These are phyloP conservation scores for Hippophae rhamnoides DNA, from an alignment of 306 rosid species.

Conservation along the genomic window DNA sequence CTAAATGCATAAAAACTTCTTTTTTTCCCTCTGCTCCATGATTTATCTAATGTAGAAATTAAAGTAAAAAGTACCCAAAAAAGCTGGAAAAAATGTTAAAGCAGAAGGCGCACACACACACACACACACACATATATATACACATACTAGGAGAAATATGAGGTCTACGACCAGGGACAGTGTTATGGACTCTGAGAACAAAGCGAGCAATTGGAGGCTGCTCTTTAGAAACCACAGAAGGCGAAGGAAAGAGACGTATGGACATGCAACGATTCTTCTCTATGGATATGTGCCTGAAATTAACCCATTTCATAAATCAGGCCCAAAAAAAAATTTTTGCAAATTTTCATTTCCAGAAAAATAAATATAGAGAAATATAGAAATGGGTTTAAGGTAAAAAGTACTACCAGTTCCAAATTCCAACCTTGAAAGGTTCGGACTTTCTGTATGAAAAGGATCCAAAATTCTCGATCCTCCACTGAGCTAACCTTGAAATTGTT, in stretches of 20 bases:
- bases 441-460: slow-evolving; percentile 58
- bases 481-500: slow-evolving; percentile 62
- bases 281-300: slow-evolving; percentile 45
- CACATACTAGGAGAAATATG: slow-evolving; percentile 53
- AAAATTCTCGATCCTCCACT: slow-evolving; percentile 70
- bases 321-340: not conserved
- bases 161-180: slow-evolving; percentile 46
- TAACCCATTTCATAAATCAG: slow-evolving; percentile 4
- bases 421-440: slow-evolving; percentile 76
- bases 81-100: not conserved
- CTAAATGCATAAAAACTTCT: not conserved
- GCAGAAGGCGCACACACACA: not conserved
- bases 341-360: not conserved
- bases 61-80: not conserved
- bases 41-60: not conserved
- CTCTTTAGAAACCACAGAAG: slow-evolving; percentile 53
- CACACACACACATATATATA: not conserved
- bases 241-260: slow-evolving; percentile 76
- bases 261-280: slow-evolving; percentile 58
- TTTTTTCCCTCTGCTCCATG: no score
- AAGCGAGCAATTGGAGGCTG: slow-evolving; percentile 73
- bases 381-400: not conserved
- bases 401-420: slow-evolving; percentile 78
- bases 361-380: not conserved
- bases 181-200: slow-evolving; percentile 49